Evolutionary conservation across 2,329 filamentous ascomycete genomes (phyloP), one percentile per base, ranked within the genome.

Genomic region (Neonectria coccinea): DNA sequence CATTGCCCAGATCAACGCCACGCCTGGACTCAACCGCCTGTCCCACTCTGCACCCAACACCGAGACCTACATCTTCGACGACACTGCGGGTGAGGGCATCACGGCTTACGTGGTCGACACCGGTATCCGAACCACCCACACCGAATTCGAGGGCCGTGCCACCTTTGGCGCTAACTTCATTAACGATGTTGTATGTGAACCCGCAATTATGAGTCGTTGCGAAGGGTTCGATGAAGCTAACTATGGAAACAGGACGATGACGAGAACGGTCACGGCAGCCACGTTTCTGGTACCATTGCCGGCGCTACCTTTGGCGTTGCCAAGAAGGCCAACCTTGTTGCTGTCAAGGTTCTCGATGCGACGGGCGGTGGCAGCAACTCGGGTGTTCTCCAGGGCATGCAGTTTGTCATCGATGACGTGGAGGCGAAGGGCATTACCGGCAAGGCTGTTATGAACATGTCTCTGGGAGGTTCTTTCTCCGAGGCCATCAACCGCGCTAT

Each of bases 101-200:
- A 89, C 85, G 22, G 85, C 83, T 29, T 92, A 88, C 74, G 79
- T 92, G 25, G 84, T 92, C 44, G 89, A 92, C 77, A 91, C 89
- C 6, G 89, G 89, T 69, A 86, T 91, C 74, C 79, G 79, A 59
- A 78, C 79, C 41, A 80, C 81, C 6, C 89, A 92, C 77, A 71
- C 75, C 47, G 84, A 88, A 73, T 89, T 86, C 68, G 80, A 84
- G 74, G 85, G 84, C 53, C 85, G 87, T 62, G 88, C 87, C 18
- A 80, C 75, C 42, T 82, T 84, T 63, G 86, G 77, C 18, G 83
- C 80, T 71, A 88, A 88, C 78, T 84, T 85, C 62, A 77, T 86
- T 54, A 79, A 85, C 77, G 68, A 73, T 56, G 74, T 77, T 42
- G 80, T 84, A 80, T 69, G 82, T 81, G 11, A n/a, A 50, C 9